phyloP scores from a whole-genome alignment of 1,139 yeast species.

The Yamadazyma dendronema region DNA sequence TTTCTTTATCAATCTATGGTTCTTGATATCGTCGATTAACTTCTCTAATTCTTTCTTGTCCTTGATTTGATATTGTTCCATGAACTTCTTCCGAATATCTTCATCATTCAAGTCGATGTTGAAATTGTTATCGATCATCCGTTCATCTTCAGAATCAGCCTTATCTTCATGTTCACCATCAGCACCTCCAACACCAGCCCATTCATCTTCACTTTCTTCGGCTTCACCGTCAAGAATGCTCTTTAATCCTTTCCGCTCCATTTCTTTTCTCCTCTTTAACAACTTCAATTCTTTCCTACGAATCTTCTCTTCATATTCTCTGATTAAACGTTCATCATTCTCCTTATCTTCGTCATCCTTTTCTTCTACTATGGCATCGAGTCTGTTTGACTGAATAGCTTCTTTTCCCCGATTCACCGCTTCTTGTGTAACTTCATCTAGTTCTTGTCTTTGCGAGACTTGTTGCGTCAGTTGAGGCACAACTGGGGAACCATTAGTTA shows the following conservation, averaged over 20 bases:
- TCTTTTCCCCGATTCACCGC: slow-evolving; percentile 26
- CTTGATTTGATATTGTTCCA: slow-evolving; percentile 64
- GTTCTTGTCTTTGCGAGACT: slow-evolving; percentile 14
- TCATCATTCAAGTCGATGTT: slow-evolving; percentile 58
- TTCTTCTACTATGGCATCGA: slow-evolving; percentile 22
- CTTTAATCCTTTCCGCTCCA: slow-evolving; percentile 51
- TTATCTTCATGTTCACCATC: slow-evolving; percentile 68
- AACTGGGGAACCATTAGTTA: slow-evolving; percentile 1
- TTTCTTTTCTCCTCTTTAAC: slow-evolving; percentile 43
- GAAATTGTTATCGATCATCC: slow-evolving; percentile 74
- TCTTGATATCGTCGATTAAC: slow-evolving; percentile 76
- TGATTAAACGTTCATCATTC: slow-evolving; percentile 28
- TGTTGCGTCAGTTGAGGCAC: not conserved
- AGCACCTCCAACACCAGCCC: slow-evolving; percentile 85
- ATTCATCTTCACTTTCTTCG: slow-evolving; percentile 94
- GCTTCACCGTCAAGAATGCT: slow-evolving; percentile 82
- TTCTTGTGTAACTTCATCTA: slow-evolving; percentile 29
- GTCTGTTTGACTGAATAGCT: slow-evolving; percentile 13
- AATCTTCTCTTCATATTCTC: slow-evolving; percentile 37
- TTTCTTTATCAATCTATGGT: slow-evolving; percentile 72
- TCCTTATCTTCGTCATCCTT: slow-evolving; percentile 26
- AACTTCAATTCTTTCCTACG: slow-evolving; percentile 37
- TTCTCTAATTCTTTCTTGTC: slow-evolving; percentile 73
- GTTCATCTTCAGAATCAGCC: slow-evolving; percentile 76
- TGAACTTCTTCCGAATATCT: slow-evolving; percentile 58